Conservation (phyloP, 352 stramenopile species). For the Achlya hypogyna region DNA sequence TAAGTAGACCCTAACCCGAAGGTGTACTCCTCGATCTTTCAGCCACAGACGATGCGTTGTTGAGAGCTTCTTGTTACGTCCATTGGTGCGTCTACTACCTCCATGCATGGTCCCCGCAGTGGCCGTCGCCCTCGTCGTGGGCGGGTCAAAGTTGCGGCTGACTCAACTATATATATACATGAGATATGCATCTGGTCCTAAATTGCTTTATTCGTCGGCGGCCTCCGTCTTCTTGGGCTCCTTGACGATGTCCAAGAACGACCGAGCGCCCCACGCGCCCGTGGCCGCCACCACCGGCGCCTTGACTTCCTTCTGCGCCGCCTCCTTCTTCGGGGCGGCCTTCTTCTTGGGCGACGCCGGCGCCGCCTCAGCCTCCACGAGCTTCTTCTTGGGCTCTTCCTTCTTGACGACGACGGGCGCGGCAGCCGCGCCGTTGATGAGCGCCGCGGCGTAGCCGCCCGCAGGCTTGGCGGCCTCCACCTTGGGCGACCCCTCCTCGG, state of each 20-base stretch:
- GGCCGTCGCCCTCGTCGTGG: too few relatives aligned
- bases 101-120: too few relatives aligned
- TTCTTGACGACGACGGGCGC: slow-evolving; percentile 4
- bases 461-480: slow-evolving; percentile 21
- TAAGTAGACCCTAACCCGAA: too few relatives aligned
- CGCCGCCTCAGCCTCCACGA: slow-evolving; percentile 24
- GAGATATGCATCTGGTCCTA: not conserved
- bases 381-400: slow-evolving; percentile 31
- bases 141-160: not conserved
- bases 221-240: slow-evolving; percentile 5
- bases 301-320: slow-evolving; percentile 27
- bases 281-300: slow-evolving; percentile 21
- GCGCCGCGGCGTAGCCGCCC: slow-evolving; percentile 54
- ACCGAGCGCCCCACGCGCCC: slow-evolving; percentile 68
- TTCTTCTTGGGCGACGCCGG: slow-evolving; percentile 25
- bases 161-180: not conserved
- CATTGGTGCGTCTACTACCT: too few relatives aligned
- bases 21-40: too few relatives aligned
- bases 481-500: slow-evolving; percentile 17
- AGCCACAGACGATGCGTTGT: too few relatives aligned
- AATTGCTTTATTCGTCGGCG: slow-evolving; percentile 3
- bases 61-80: not conserved
- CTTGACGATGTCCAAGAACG: slow-evolving; percentile 81
- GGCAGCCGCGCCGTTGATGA: slow-evolving; percentile 54
- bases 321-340: slow-evolving; percentile 26